These are phyloP conservation scores for Talaromyces proteolyticus DNA, from an alignment of 495 filamentous ascomycete species.

Conservation along the genomic window DNA sequence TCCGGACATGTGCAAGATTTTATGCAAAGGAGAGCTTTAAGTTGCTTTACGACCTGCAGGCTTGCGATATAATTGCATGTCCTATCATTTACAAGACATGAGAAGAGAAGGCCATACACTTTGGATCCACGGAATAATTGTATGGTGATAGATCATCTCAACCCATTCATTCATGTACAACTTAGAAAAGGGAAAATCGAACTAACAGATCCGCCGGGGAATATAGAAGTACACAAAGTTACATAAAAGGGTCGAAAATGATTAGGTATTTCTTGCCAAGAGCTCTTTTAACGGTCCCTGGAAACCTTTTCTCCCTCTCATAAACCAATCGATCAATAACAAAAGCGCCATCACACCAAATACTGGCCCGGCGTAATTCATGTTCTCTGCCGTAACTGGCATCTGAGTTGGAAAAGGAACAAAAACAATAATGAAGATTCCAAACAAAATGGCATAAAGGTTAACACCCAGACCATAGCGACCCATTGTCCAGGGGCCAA, in stretches of 20 bases:
- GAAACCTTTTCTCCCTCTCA: conserved; percentile 29
- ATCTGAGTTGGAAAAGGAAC: conserved; percentile 35
- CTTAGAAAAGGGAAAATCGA: too few relatives aligned
- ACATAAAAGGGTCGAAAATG: neutral
- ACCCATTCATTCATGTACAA: too few relatives aligned
- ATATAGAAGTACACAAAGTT: neutral
- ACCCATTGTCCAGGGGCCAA: conserved; percentile 24
- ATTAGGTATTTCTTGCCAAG: neutral
- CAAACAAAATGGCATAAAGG: conserved; percentile 32
- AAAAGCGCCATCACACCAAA: conserved; percentile 33
- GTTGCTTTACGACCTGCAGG: too few relatives aligned
- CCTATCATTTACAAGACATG: too few relatives aligned
- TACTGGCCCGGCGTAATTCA: conserved; percentile 41
- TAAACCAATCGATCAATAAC: conserved; percentile 31
- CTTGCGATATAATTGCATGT: too few relatives aligned
- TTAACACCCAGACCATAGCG: conserved; percentile 34
- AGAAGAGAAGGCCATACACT: too few relatives aligned
- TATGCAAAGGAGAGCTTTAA: too few relatives aligned
- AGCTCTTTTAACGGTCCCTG: conserved; percentile 21
- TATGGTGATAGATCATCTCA: too few relatives aligned
- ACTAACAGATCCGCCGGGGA: too few relatives aligned
- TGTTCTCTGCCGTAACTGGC: conserved; percentile 33
- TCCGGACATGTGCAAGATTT: too few relatives aligned
- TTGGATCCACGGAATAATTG: too few relatives aligned
- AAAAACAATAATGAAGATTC: conserved; percentile 35